Conservation (phyloP, 805 yeast genomes). For the Teunomyces kruisii region DNA sequence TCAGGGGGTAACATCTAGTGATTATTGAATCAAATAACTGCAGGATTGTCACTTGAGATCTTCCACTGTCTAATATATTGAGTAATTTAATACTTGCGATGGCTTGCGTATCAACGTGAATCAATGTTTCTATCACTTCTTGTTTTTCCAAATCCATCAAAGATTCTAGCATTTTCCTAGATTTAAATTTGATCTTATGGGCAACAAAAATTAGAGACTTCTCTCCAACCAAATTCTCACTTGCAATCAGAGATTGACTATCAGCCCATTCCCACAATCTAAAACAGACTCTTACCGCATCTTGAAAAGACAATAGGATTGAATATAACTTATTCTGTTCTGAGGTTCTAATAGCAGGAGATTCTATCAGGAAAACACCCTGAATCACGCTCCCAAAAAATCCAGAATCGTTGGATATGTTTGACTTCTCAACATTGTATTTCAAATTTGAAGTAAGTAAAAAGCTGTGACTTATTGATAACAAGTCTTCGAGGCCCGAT, state of each 20-base stretch:
- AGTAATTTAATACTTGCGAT: conserved; percentile 49
- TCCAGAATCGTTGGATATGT: conserved; percentile 39
- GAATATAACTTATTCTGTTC: conserved; percentile 55
- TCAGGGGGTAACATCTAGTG: conserved; percentile 42
- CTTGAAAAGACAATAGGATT: conserved; percentile 62
- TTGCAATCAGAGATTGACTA: conserved; percentile 17
- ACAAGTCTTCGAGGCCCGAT: conserved; percentile 66
- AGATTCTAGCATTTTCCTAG: conserved; percentile 64
- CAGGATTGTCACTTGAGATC: conserved; percentile 73
- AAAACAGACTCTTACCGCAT: conserved; percentile 54
- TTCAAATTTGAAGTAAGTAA: conserved; percentile 34
- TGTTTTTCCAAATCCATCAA: conserved; percentile 67
- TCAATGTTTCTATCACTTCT: conserved; percentile 68
- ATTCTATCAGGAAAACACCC: conserved; percentile 75
- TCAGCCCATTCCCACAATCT: conserved; percentile 76
- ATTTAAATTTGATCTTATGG: conserved; percentile 63
- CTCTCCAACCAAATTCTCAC: conserved; percentile 12
- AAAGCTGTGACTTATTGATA: conserved; percentile 59
- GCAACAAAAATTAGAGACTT: conserved; percentile 42
- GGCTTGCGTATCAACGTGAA: conserved; percentile 32
- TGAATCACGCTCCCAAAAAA: conserved; percentile 69
- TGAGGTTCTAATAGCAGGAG: conserved; percentile 51
- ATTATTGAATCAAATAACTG: conserved; percentile 57
- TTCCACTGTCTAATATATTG: conserved; percentile 83
- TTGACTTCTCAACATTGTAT: conserved; percentile 13